Conservation (phyloP, 345 rosid genomes). For the Camelina hispida region DNA sequence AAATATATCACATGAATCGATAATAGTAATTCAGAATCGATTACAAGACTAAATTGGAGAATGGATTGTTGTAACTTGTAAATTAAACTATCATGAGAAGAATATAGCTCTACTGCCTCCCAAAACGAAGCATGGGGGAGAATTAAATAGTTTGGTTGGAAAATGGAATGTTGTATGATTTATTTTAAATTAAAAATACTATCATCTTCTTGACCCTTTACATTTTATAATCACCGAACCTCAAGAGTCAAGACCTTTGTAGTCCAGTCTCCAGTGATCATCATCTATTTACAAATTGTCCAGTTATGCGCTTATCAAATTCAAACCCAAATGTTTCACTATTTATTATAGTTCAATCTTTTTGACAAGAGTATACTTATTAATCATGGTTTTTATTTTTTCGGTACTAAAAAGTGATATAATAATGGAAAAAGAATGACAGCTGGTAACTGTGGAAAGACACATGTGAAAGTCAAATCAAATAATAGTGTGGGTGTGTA, state of each 20-base stretch:
- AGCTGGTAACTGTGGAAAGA: constrained; percentile 36
- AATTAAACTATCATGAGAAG: not conserved
- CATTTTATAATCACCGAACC: not conserved
- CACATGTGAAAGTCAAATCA: constrained; percentile 45
- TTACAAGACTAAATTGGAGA: not conserved
- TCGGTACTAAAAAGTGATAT: not conserved
- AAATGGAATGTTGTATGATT: constrained; percentile 13
- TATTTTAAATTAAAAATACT: not conserved
- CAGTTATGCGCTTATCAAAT: not conserved
- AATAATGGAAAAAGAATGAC: constrained; percentile 36
- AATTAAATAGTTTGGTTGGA: constrained; percentile 27
- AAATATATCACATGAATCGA: too few species aligned
- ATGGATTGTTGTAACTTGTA: too few species aligned
- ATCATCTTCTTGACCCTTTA: too few species aligned
- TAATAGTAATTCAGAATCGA: not conserved
- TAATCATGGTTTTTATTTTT: not conserved
- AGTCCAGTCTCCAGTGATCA: not conserved
- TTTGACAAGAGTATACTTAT: not conserved
- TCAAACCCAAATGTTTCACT: not conserved
- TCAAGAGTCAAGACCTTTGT: too few species aligned
- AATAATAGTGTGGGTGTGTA: constrained; percentile 31
- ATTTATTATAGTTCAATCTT: not conserved
- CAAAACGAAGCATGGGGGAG: constrained; percentile 30
- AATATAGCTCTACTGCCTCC: constrained; percentile 27
- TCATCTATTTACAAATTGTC: not conserved